phyloP scores from a whole-genome alignment of 2,329 filamentous ascomycete genomes.

The Fusarium sp. region DNA sequence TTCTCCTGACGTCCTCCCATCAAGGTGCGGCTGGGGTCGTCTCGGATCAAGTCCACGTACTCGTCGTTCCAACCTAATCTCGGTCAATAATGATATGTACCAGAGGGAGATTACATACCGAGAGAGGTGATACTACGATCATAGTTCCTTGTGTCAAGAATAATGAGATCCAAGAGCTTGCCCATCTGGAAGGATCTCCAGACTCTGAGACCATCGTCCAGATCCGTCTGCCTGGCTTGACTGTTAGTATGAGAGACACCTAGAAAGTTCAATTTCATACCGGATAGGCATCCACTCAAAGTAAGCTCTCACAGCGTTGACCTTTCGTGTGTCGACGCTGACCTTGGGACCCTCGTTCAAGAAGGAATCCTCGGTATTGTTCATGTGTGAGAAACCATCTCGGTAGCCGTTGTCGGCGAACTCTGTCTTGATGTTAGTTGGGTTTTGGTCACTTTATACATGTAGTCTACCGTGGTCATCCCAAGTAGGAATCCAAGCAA shows the following conservation, averaged over 20 bases:
- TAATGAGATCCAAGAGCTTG: conserved; percentile 72
- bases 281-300: conserved; percentile 67
- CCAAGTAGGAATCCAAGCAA: conserved; percentile 59
- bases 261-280: conserved; percentile 48
- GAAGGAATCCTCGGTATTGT: conserved; percentile 56
- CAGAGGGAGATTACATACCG: conserved; percentile 24
- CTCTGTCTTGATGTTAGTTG: conserved; percentile 41
- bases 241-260: not conserved
- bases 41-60: conserved; percentile 57
- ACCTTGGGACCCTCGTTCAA: conserved; percentile 44
- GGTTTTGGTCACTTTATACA: rapidly evolving
- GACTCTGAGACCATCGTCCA: conserved; percentile 76
- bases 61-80: conserved; percentile 13
- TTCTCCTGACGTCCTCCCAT: conserved; percentile 80
- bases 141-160: conserved; percentile 76
- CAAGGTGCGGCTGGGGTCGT: conserved; percentile 74
- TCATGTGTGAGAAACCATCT: conserved; percentile 68
- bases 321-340: conserved; percentile 78
- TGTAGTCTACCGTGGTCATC: conserved; percentile 25
- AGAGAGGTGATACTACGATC: conserved; percentile 71
- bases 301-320: conserved; percentile 77
- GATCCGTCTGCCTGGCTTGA: conserved; percentile 18
- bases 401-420: conserved; percentile 74
- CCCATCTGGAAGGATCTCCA: conserved; percentile 76
- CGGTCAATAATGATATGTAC: not conserved